Conservation (phyloP, 2,329 filamentous ascomycete species). For the Botrytis aclada region DNA sequence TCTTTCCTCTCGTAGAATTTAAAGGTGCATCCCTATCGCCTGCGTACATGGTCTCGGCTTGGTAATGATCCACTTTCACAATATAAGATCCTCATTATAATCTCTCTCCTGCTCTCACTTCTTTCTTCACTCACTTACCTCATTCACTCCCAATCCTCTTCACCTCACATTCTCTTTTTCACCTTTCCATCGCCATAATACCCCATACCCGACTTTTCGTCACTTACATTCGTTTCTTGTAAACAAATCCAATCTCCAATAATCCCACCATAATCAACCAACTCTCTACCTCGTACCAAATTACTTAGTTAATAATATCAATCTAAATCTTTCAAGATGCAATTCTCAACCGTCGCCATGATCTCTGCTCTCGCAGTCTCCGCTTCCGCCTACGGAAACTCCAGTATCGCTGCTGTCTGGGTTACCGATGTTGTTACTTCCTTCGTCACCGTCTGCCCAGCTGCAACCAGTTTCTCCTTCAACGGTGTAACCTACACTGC, state of each 20-base stretch:
- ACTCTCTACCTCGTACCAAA: conserved; percentile 19
- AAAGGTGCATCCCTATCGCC: neutral
- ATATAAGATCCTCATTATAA: conserved; percentile 12
- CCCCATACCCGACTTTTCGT: conserved; percentile 2
- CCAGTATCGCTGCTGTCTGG: conserved; percentile 42
- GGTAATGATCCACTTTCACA: neutral
- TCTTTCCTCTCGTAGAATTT: neutral
- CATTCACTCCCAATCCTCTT: neutral
- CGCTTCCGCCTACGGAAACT: conserved; percentile 31
- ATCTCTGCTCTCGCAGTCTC: conserved; percentile 36
- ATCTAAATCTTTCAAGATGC: conserved; percentile 39
- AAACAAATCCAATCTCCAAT: conserved; percentile 13
- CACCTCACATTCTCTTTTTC: neutral
- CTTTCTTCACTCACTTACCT: neutral
- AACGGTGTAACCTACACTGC: conserved; percentile 49
- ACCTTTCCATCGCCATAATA: neutral
- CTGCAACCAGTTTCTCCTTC: conserved; percentile 47
- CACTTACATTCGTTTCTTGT: conserved; percentile 16
- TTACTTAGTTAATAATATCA: conserved; percentile 31
- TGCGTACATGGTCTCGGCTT: neutral
- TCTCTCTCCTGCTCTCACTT: neutral
- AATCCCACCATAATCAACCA: conserved; percentile 21
- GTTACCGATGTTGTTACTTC: conserved; percentile 48
- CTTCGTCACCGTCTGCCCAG: conserved; percentile 51
- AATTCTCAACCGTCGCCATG: conserved; percentile 39